phyloP scores from a whole-genome alignment of 2,329 filamentous ascomycete genomes.

The Gnomoniopsis sp. region DNA sequence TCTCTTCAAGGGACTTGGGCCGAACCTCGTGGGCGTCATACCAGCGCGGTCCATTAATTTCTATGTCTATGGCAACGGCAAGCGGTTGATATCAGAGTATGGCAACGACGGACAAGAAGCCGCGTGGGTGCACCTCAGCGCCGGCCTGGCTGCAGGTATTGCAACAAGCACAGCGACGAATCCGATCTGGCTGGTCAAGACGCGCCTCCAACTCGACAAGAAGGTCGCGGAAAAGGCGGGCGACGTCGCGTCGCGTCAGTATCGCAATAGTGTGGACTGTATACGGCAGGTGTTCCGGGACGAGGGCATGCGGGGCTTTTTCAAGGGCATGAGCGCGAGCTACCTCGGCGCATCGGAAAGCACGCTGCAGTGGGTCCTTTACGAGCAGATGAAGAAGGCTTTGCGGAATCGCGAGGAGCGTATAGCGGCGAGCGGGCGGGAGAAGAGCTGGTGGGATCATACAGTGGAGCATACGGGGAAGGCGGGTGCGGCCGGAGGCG shows the following conservation, averaged over 20 bases:
- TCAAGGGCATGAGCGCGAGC: conserved; percentile 86
- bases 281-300: conserved; percentile 74
- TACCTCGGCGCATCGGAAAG: conserved; percentile 90
- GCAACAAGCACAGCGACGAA: conserved; percentile 89
- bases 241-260: conserved; percentile 58
- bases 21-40: conserved; percentile 85
- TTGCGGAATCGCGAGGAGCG: conserved; percentile 62
- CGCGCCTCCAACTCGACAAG: conserved; percentile 86
- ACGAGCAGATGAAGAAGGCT: conserved; percentile 85
- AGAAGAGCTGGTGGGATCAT: conserved; percentile 68
- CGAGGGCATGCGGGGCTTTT: conserved; percentile 79
- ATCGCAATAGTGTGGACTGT: conserved; percentile 87
- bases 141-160: conserved; percentile 75
- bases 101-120: conserved; percentile 69
- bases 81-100: conserved; percentile 72
- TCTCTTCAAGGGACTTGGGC: conserved; percentile 88
- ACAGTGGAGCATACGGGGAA: conserved; percentile 77
- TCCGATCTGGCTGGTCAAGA: conserved; percentile 96
- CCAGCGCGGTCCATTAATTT: conserved; percentile 92
- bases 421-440: conserved; percentile 54
- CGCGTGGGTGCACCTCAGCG: conserved; percentile 72
- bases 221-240: conserved; percentile 63
- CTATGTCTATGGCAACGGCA: conserved; percentile 89
- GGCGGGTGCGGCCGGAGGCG: conserved; percentile 72
- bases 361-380: conserved; percentile 89